Evolutionary conservation across 768 basidiomycete species (phyloP).

Genomic region (Multifurca ochricompacta): DNA sequence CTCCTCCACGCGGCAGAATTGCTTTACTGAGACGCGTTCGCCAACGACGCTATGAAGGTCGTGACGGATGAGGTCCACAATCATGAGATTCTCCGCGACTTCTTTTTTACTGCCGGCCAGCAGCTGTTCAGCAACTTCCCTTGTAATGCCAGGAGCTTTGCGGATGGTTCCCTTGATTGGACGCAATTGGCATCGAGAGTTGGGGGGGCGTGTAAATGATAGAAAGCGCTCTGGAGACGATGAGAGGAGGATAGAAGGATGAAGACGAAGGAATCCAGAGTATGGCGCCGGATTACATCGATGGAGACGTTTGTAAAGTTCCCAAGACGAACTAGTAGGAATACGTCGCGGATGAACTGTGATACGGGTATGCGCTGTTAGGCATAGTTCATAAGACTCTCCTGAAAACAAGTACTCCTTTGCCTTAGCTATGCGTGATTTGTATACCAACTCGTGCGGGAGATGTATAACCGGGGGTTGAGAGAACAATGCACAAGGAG

Average conservation of each 20-base stretch:
- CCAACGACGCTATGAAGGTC: conserved; percentile 83
- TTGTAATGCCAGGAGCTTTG: conserved; percentile 56
- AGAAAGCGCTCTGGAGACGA: conserved; percentile 93
- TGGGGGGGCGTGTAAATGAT: conserved; percentile 61
- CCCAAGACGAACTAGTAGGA: conserved; percentile 51
- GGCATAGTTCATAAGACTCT: conserved; percentile 89
- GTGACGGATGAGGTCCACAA: conserved; percentile 92
- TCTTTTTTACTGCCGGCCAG: conserved; percentile 72
- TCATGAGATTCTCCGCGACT: conserved; percentile 96
- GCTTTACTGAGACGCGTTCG: conserved; percentile 70
- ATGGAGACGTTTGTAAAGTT: conserved; percentile 65
- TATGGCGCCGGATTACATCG: conserved; percentile 82
- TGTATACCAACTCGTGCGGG: conserved; percentile 56
- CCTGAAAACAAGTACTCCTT: conserved; percentile 73
- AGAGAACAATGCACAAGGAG: conserved; percentile 4
- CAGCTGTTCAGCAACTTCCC: conserved; percentile 55
- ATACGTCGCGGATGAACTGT: conserved; percentile 27
- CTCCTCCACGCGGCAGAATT: conserved; percentile 84
- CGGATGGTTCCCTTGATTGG: conserved; percentile 92
- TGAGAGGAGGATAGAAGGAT: conserved; percentile 69
- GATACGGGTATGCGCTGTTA: conserved; percentile 68
- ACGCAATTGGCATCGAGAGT: conserved; percentile 67
- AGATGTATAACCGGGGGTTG: conserved; percentile 33
- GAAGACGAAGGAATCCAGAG: conserved; percentile 70
- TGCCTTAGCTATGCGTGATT: conserved; percentile 57